A percentile compares a stretch with the other conserved stretches of the same genome.
Conservation (phyloP, 495 filamentous ascomycete species). For the Talaromyces liani region DNA sequence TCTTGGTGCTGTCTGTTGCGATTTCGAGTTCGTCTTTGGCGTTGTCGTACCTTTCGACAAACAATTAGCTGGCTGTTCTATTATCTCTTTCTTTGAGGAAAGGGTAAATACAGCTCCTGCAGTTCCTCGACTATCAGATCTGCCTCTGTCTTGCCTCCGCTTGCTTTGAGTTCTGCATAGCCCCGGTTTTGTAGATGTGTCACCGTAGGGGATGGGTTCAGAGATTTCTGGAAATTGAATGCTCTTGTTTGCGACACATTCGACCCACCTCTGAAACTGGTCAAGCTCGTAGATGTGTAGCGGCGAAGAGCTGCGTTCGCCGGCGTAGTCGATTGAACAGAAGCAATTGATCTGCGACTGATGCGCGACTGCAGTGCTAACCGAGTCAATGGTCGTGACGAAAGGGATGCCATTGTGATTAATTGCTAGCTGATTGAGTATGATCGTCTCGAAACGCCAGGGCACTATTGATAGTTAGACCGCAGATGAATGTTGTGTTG, state of each 20-base stretch:
- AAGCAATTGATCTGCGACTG: neutral
- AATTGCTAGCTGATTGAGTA: neutral
- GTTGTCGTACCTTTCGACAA: slow-evolving; percentile 19
- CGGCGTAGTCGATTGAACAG: neutral
- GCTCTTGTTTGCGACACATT: neutral
- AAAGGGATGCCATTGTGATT: neutral
- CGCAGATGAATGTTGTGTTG: neutral
- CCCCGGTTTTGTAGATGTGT: neutral
- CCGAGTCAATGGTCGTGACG: neutral
- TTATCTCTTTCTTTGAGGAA: neutral
- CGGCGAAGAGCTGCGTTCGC: neutral
- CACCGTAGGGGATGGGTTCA: neutral
- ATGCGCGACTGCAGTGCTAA: neutral
- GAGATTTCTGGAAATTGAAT: neutral
- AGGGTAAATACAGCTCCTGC: slow-evolving; percentile 27
- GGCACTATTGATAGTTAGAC: neutral
- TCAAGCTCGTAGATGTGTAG: neutral
- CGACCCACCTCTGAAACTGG: neutral
- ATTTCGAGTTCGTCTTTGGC: slow-evolving; percentile 44
- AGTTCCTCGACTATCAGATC: slow-evolving; percentile 36
- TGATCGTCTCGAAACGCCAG: neutral
- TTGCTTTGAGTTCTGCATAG: slow-evolving; percentile 3
- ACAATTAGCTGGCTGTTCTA: too few relatives aligned
- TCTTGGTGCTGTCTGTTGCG: slow-evolving; percentile 36
- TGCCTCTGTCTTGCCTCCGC: slow-evolving; percentile 17